Conservation (phyloP, 768 basidiomycete species). For the Amyloporia xantha region DNA sequence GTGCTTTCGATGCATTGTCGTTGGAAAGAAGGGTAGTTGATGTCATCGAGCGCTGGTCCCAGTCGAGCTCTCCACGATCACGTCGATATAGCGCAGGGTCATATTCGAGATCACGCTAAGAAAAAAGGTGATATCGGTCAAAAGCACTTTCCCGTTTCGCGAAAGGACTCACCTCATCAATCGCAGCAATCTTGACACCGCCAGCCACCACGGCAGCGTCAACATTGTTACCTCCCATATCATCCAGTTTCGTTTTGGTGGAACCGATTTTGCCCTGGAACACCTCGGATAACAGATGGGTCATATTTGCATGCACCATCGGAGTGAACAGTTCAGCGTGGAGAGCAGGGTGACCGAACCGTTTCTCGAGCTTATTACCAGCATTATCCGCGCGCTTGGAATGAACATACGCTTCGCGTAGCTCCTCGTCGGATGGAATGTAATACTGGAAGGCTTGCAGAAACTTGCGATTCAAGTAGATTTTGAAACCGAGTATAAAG, state of each 20-base stretch:
- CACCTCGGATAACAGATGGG: constrained; percentile 68
- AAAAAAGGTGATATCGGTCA: constrained; percentile 1
- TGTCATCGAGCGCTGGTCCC: constrained; percentile 76
- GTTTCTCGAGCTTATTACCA: constrained; percentile 73
- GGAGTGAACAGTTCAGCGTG: constrained; percentile 83
- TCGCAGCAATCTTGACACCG: constrained; percentile 77
- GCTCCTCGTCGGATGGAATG: constrained; percentile 75
- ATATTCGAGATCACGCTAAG: constrained; percentile 67
- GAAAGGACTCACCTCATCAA: constrained; percentile 60
- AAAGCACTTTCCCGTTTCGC: no score
- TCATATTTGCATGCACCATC: constrained; percentile 82
- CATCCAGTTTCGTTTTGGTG: constrained; percentile 60
- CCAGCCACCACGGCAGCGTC: constrained; percentile 69
- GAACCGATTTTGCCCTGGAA: constrained; percentile 66
- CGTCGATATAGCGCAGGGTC: constrained; percentile 74
- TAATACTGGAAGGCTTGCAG: constrained; percentile 71
- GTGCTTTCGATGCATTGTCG: constrained; percentile 33
- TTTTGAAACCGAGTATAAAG: constrained; percentile 75
- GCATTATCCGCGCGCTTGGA: constrained; percentile 70
- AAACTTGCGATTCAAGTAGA: constrained; percentile 69
- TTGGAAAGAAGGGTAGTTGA: constrained; percentile 48
- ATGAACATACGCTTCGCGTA: constrained; percentile 66
- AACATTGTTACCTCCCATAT: constrained; percentile 74
- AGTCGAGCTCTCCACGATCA: constrained; percentile 81
- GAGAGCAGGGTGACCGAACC: constrained; percentile 93